Base-by-base conservation (phyloP, 179 eudicot species). In the Silene vulgaris region DNA sequence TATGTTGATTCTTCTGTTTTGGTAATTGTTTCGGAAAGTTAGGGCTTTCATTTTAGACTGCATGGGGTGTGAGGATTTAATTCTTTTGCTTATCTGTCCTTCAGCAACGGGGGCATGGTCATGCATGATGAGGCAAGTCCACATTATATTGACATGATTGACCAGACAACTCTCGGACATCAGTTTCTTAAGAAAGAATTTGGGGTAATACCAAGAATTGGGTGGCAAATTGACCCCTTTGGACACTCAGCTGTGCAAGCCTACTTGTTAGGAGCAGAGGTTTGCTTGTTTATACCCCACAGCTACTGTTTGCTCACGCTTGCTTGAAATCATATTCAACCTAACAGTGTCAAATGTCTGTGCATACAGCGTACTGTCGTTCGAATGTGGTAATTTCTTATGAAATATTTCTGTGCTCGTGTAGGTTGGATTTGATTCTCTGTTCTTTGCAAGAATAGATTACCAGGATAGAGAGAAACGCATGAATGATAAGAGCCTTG, bases 181-280 rank as follows among this genome's bases (percentile, higher is more conserved):
- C 80, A 71, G 63, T 96, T 85, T 74, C 84, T 96, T 21, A 90
- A 88, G 82, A 76, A 87, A 67, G 85, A 87, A 71, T 96, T 96
- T 74, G 93, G 93, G 76, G 85, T 90, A 73, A 87, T 89, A 62
- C 99, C 98, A 5, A 88, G 98, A 87, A 86, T 91, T 72, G 99
- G 99, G 66, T 96, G 99, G 99, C 99, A 96, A 82, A 93, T 93
- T 59, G 99, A 96, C 62, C 99, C 99, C 3, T 96, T 96, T 84
- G 99, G 97, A 69, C 99, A 96, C 87, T 93, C 99, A 13, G 97
- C 97, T 20, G 92, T 96, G 74, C 97, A 93, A 85, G 99, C 96
- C 77, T 96, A 93, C 85, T 86, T 96, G 74, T 82, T 96, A 75
- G 96, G 97, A 48, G 97, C 99, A 60, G 97, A 96, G 97, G 99